A percentile compares a stretch with the other conserved stretches of the same genome.
phyloP scores from a whole-genome alignment of 371 early-diverging fungal species.

The Syncephalastrum sp. region DNA sequence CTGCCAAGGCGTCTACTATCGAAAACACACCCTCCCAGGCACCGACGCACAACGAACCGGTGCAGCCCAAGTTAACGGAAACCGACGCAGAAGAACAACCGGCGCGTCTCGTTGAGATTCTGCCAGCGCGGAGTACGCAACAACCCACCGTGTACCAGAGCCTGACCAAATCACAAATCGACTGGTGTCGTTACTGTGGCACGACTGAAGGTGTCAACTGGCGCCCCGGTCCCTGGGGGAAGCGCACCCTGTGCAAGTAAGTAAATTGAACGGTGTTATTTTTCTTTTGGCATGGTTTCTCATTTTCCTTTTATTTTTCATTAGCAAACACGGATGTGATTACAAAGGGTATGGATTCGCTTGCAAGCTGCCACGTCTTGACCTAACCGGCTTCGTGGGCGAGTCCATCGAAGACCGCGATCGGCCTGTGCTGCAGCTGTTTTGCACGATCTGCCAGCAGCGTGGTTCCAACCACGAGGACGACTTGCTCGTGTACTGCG shows the following conservation, averaged over 20 bases:
- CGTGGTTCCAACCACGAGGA: slow-evolving; percentile 59
- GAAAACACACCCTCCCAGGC: too few species aligned
- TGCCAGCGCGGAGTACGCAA: too few species aligned
- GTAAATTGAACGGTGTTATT: too few species aligned
- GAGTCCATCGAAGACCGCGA: slow-evolving; percentile 78
- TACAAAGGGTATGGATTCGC: slow-evolving; percentile 94
- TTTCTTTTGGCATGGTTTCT: too few species aligned
- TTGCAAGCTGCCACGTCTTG: slow-evolving; percentile 82
- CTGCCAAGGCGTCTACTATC: too few species aligned
- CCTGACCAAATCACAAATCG: slow-evolving; percentile 62
- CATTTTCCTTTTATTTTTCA: too few species aligned
- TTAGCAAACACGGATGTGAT: slow-evolving; percentile 86
- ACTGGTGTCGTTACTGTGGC: slow-evolving; percentile 95
- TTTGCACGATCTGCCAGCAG: slow-evolving; percentile 78
- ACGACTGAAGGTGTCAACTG: slow-evolving; percentile 91
- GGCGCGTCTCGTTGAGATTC: too few species aligned
- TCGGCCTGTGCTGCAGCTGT: slow-evolving; percentile 88
- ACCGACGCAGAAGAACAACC: too few species aligned
- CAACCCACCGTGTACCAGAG: slow-evolving; percentile 63
- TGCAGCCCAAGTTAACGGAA: too few species aligned
- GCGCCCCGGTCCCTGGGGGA: slow-evolving; percentile 95
- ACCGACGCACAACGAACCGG: too few species aligned
- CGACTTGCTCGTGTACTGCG: slow-evolving; percentile 76
- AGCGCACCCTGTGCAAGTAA: slow-evolving; percentile 86
- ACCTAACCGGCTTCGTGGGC: slow-evolving; percentile 72